Percentiles rank a stretch among this genome's conserved stretches.
Evolutionary conservation across 2,329 filamentous ascomycete species (phyloP).

Genomic region (Aspergillus sp.): DNA sequence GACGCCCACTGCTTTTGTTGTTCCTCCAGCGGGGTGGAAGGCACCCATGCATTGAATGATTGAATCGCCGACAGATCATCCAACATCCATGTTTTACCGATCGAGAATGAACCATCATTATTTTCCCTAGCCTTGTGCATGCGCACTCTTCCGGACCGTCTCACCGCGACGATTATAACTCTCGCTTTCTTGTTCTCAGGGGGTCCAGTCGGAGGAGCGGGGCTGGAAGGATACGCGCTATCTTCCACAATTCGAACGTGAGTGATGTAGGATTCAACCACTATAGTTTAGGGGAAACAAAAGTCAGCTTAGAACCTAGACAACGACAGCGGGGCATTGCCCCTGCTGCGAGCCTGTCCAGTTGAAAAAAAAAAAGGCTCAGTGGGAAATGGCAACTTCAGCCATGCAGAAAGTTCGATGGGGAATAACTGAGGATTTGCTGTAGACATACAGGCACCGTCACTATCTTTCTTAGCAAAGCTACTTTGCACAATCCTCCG

Average conservation of each 20-base stretch:
- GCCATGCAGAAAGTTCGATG: constrained; percentile 7
- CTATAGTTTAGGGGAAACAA: constrained; percentile 41
- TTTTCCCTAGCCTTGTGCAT: constrained; percentile 98
- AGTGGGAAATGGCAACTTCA: not conserved
- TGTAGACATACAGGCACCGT: constrained; percentile 73
- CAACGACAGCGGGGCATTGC: not conserved
- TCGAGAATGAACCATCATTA: constrained; percentile 87
- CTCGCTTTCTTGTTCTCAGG: constrained; percentile 79
- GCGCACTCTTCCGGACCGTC: constrained; percentile 86
- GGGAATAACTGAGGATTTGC: constrained; percentile 4
- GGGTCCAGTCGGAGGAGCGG: constrained; percentile 76
- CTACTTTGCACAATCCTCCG: constrained; percentile 90
- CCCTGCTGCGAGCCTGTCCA: not conserved
- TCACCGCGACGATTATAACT: constrained; percentile 89
- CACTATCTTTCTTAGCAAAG: constrained; percentile 84
- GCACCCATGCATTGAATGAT: constrained; percentile 68
- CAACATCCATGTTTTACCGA: constrained; percentile 97
- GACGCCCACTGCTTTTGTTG: constrained; percentile 73
- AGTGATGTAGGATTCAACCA: constrained; percentile 94
- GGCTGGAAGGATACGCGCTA: constrained; percentile 75
- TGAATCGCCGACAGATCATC: constrained; percentile 84
- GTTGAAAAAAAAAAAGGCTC: not conserved
- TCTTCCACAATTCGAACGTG: constrained; percentile 92
- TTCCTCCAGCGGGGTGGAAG: constrained; percentile 59
- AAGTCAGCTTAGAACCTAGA: constrained; percentile 19